Evolutionary conservation across 257 asterid species (phyloP).

Genomic region (Fraxinus quadrangulata): DNA sequence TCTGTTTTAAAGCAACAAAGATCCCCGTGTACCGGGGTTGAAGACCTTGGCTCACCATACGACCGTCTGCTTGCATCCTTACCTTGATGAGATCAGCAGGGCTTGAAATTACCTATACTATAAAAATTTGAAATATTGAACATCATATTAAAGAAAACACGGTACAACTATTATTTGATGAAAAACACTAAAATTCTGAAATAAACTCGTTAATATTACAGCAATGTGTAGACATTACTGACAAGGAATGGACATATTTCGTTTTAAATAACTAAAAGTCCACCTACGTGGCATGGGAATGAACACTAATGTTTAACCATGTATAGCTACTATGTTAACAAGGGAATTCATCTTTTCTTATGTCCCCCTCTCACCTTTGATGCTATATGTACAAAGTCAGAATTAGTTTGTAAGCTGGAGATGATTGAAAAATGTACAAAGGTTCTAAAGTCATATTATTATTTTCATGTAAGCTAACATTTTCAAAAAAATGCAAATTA

Average conservation of each 20-base stretch:
- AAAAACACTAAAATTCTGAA: neutral
- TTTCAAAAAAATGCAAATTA: no score
- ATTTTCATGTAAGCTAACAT: no score
- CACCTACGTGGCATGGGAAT: neutral
- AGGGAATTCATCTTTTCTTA: neutral
- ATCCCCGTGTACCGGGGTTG: slow-evolving; percentile 60
- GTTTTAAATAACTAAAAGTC: neutral
- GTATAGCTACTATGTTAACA: neutral
- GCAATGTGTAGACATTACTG: neutral
- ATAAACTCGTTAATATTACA: neutral
- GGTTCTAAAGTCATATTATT: no score
- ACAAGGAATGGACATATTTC: neutral
- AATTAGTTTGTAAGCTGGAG: neutral
- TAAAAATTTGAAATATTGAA: neutral
- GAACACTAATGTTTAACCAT: neutral
- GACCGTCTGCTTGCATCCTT: slow-evolving; percentile 87
- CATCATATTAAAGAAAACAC: neutral
- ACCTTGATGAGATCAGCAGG: slow-evolving; percentile 93
- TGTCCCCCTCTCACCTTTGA: neutral
- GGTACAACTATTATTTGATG: neutral
- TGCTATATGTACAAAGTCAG: neutral
- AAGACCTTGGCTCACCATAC: slow-evolving; percentile 47
- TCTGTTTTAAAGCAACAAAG: slow-evolving; percentile 69
- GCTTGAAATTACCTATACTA: slow-evolving; percentile 78
- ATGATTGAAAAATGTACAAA: neutral